These are phyloP conservation scores for Tolypocladium tropicale DNA, from an alignment of 2,329 filamentous ascomycete genomes.

Conservation along the genomic window DNA sequence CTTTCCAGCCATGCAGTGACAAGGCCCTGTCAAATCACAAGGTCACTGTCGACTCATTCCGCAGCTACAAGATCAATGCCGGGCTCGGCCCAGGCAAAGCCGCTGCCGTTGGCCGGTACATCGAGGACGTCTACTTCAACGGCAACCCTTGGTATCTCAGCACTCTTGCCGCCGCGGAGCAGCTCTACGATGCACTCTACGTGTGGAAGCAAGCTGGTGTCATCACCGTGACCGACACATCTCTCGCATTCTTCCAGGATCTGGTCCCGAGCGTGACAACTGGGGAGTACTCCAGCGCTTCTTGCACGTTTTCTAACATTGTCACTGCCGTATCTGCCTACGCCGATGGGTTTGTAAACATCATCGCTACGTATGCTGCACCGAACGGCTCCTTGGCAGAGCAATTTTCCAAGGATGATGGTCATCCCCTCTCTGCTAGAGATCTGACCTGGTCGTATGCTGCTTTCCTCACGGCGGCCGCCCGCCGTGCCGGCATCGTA, in stretches of 20 bases:
- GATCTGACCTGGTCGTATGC: slow-evolving; percentile 69
- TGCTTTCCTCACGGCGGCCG: slow-evolving; percentile 53
- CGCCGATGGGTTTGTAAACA: slow-evolving; percentile 49
- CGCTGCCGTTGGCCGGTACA: slow-evolving; percentile 55
- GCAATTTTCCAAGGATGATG: slow-evolving; percentile 49
- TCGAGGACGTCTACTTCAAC: slow-evolving; percentile 64
- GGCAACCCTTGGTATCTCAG: slow-evolving; percentile 77
- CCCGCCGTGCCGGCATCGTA: slow-evolving; percentile 43
- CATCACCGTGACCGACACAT: slow-evolving; percentile 53
- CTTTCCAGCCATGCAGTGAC: slow-evolving; percentile 70
- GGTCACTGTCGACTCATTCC: slow-evolving; percentile 64
- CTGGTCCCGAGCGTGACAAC: slow-evolving; percentile 45
- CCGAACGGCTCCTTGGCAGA: slow-evolving; percentile 55
- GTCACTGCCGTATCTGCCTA: slow-evolving; percentile 46
- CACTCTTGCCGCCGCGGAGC: slow-evolving; percentile 69
- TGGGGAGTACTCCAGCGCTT: slow-evolving; percentile 49
- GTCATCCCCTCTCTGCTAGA: slow-evolving; percentile 47
- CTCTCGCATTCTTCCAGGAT: slow-evolving; percentile 62
- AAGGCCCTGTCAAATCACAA: slow-evolving; percentile 67
- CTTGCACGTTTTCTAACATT: slow-evolving; percentile 41
- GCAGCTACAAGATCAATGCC: slow-evolving; percentile 60
- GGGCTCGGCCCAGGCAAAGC: slow-evolving; percentile 50
- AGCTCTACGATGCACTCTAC: slow-evolving; percentile 66
- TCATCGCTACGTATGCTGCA: slow-evolving; percentile 53
- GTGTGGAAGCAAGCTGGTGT: slow-evolving; percentile 56